Evolutionary conservation across 306 rosid species (phyloP).

Genomic region (Corylus americana): DNA sequence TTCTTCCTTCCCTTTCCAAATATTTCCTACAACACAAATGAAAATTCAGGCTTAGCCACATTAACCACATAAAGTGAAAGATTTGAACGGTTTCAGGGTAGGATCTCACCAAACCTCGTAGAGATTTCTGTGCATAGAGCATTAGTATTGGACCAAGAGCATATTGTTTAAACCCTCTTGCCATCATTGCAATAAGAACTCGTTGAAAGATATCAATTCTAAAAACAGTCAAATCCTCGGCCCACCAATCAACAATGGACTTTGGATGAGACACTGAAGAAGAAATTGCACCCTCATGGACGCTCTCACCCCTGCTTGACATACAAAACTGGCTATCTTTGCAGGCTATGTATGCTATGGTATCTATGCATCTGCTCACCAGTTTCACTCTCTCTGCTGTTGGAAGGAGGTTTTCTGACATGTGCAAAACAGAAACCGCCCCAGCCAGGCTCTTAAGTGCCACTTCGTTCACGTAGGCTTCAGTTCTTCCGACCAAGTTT

Average conservation of each 20-base stretch:
- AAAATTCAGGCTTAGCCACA: conserved; percentile 17
- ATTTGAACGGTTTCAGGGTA: conserved; percentile 27
- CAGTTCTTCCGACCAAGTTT: conserved; percentile 77
- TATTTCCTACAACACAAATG: conserved; percentile 50
- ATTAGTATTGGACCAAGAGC: conserved; percentile 86
- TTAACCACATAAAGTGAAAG: conserved; percentile 2
- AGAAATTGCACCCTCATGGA: conserved; percentile 42
- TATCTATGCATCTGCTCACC: conserved; percentile 78
- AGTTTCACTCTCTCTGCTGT: conserved; percentile 73
- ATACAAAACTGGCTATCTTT: conserved; percentile 68
- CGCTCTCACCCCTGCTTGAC: conserved; percentile 41
- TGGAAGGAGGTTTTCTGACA: conserved; percentile 68
- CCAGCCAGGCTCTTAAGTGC: conserved; percentile 73
- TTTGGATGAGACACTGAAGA: conserved; percentile 46
- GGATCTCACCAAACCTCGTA: conserved; percentile 97
- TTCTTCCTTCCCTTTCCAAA: conserved; percentile 84
- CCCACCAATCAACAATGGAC: conserved; percentile 92
- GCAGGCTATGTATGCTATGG: conserved; percentile 74
- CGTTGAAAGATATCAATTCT: conserved; percentile 90
- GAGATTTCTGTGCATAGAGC: conserved; percentile 98
- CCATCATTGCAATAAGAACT: conserved; percentile 90
- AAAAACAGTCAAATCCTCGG: conserved; percentile 85
- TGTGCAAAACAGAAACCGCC: conserved; percentile 66
- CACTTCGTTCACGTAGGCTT: conserved; percentile 79
- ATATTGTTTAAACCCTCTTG: conserved; percentile 84